phyloP scores from a whole-genome alignment of 495 filamentous ascomycete genomes.

The Penicillium soppii region DNA sequence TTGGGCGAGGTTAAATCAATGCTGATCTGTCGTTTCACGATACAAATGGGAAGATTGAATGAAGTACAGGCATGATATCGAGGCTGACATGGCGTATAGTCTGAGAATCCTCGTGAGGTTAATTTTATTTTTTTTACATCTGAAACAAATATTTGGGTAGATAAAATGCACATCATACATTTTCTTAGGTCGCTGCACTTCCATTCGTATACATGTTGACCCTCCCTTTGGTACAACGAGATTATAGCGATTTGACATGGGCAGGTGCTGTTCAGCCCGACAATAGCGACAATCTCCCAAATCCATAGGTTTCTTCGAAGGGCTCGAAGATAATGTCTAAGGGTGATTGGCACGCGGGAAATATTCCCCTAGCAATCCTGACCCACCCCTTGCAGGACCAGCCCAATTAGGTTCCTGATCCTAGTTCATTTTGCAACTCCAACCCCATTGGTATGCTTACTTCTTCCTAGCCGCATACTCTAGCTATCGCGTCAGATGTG shows the following conservation, averaged over 20 bases:
- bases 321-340: slow-evolving; percentile 1
- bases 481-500: not conserved
- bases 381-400: slow-evolving; percentile 20
- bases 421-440: not conserved
- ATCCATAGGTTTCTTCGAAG: not conserved
- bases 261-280: no score
- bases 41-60: not conserved
- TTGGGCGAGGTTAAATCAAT: not conserved
- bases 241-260: no score
- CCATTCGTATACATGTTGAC: no score
- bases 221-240: no score
- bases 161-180: no score
- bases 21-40: not conserved
- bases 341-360: slow-evolving; percentile 12
- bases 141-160: no score
- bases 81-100: not conserved
- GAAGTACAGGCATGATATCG: not conserved
- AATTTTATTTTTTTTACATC: no score
- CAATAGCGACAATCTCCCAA: no score
- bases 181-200: no score
- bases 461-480: not conserved
- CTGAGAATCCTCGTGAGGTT: no score
- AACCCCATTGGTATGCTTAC: not conserved
- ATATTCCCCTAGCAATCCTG: slow-evolving; percentile 21
- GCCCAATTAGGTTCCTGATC: not conserved